Base-by-base conservation (phyloP, 768 basidiomycete genomes). In the Auriscalpium microsporum region DNA sequence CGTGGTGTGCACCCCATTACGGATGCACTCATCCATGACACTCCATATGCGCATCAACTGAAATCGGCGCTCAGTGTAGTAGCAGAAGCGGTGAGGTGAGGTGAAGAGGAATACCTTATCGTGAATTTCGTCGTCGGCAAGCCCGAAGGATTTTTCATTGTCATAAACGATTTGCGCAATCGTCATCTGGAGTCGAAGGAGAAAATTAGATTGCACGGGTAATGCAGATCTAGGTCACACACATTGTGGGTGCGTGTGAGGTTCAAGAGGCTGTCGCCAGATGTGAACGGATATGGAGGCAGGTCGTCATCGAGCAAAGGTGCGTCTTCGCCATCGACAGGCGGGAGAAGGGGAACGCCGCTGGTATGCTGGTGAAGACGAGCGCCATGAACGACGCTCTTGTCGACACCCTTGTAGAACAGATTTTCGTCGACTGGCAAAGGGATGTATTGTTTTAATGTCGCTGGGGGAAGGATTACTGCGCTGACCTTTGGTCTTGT, bases 161-260 rank as follows among this genome's bases (percentile, higher is more conserved):
- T 94, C 88, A 67, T 90, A 89, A 1, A 95, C 91, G 50, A 93
- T 86, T 71, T 95, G 93, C 10, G 93, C 90, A 61, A 95, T 94
- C 3, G 91, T 92, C 77, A 94, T 80, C 92, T 94, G 63, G 35
- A 50, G 4, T 28, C 28, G 28, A 4, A 2, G 28, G 28, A 28
- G 28, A 28, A 3, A 1, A 28, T 28, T 28, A 28, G 28, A 28
- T 28, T 28, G 28, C 28, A 28, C 7, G 28, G 28, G 28, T 4
- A 28, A 28, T 28, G 7, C 28, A 28, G 28, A 7, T 28, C 28
- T 5, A 28, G 28, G 28, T 28, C 45, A 74, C 84, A n/a, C 66
- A 91, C 91, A 62, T 94, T 94, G 66, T 94, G 82, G 64, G 79
- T 87, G 63, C 72, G 80, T 4, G 91, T 90, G 55, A 94, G 69